Evolutionary conservation across 73 alveolate species (phyloP).

Genomic region (Paramecium sonneborni): DNA sequence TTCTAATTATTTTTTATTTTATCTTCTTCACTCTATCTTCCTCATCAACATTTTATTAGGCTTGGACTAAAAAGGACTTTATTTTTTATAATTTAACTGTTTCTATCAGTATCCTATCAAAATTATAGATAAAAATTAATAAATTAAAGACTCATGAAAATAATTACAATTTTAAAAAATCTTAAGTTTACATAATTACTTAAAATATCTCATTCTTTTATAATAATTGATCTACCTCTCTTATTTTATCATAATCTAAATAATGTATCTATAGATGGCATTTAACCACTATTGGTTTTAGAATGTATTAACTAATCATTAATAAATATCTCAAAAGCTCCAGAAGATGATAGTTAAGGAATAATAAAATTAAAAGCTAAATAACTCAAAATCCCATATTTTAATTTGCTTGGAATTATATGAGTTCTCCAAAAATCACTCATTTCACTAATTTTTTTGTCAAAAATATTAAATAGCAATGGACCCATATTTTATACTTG

Average conservation of each 20-base stretch:
- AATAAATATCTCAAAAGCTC: constrained; percentile 23
- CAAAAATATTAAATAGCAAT: not conserved
- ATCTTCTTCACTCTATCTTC: not conserved
- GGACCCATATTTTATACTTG: constrained; percentile 4
- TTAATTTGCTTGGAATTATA: not conserved
- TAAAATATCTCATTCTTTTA: not conserved
- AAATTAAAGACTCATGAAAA: not conserved
- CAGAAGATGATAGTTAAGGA: not conserved
- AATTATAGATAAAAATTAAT: not conserved
- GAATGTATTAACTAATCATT: constrained; percentile 26
- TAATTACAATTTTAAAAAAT: not conserved
- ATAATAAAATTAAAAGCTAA: not conserved
- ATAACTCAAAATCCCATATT: not conserved
- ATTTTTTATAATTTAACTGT: not conserved
- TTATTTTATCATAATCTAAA: not conserved
- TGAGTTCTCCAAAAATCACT: not conserved
- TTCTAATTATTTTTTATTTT: not conserved
- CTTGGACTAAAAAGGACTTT: not conserved
- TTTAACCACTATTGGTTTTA: not conserved
- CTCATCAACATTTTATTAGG: constrained; percentile 4
- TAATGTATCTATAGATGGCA: not conserved
- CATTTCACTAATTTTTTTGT: not conserved
- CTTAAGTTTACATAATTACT: not conserved
- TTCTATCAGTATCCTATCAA: not conserved
- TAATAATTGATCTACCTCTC: not conserved